Evolutionary conservation across 2,329 filamentous ascomycete genomes (phyloP), one percentile per base, ranked within the genome.

Genomic region (Cladosporium sp.): DNA sequence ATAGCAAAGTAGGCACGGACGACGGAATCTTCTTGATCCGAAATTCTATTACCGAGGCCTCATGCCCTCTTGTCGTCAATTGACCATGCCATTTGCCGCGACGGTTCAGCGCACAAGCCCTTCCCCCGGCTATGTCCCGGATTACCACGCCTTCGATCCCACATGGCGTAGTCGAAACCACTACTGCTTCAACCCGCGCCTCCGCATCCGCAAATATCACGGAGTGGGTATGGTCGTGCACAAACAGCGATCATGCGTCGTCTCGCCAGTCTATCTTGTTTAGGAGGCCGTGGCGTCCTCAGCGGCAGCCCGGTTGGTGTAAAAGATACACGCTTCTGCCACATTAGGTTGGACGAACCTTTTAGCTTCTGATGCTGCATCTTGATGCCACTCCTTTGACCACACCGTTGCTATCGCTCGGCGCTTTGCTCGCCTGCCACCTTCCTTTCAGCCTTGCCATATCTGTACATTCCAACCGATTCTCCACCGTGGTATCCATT

Each of bases 201-300:
- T 50, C 40, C 48, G 41, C 48, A 50, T 43, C 48, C 31, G 40
- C 40, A 50, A 37, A 50, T 50, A 43, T 31, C 33, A 43, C 32
- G 32, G 19, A 35, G 48, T 43, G 48, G 48, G 19, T 43, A 34
- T 38, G 35, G 10, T 19, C 40, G 31, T 32, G 22, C 34, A 16
- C 48, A 43, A 42, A 43, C 38, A 38, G 32, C 32, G 18, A 16
- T 43, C 32, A 13, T 43, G 48, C 40, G 35, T 37, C 40, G 6
- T 11, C 40, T 50, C 40, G 48, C 40, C 28, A 50, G 32, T 50
- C 32, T 50, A 35, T 35, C 46, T 35, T 8, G 18, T 14, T 18
- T 50, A 34, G 40, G 18, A 43, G 31, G 32, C 33, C 40, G 43
- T 43, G 44, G 44, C 48, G 32, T 34, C 38, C 14, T 49, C 38